Evolutionary conservation across 2,329 filamentous ascomycete species (phyloP).

Genomic region (Sarocladium brachiariae): DNA sequence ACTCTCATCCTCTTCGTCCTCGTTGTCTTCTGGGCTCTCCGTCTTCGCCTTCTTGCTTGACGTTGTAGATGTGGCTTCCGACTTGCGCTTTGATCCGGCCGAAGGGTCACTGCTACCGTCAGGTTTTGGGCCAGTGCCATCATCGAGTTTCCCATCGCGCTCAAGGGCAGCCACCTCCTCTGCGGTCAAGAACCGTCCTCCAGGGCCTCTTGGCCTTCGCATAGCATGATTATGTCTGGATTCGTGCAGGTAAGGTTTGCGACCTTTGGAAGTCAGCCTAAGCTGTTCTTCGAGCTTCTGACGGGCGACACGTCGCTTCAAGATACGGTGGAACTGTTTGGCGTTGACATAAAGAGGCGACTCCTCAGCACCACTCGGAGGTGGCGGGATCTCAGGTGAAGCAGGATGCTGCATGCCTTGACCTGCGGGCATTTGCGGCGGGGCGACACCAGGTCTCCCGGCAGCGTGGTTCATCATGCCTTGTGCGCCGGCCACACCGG

Average conservation of each 20-base stretch:
- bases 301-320: slow-evolving; percentile 87
- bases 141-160: slow-evolving; percentile 27
- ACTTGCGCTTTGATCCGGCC: slow-evolving; percentile 53
- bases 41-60: slow-evolving; percentile 53
- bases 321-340: slow-evolving; percentile 95
- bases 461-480: slow-evolving; percentile 66
- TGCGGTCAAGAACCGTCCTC: slow-evolving; percentile 90
- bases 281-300: slow-evolving; percentile 92
- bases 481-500: slow-evolving; percentile 65
- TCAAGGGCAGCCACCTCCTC: slow-evolving; percentile 93
- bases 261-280: slow-evolving; percentile 85
- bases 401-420: slow-evolving; percentile 63
- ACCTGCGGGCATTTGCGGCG: slow-evolving; percentile 54
- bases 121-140: slow-evolving; percentile 13
- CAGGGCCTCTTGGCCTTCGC: slow-evolving; percentile 86
- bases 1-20: slow-evolving; percentile 38
- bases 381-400: slow-evolving; percentile 62
- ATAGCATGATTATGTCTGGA: slow-evolving; percentile 98
- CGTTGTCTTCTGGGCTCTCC: slow-evolving; percentile 29
- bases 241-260: slow-evolving; percentile 95
- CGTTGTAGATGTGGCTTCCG: slow-evolving; percentile 39
- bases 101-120: slow-evolving; percentile 19
- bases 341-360: slow-evolving; percentile 96
- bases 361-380: slow-evolving; percentile 66
- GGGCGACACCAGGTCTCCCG: slow-evolving; percentile 41